phyloP scores from a whole-genome alignment of 305 asterid genomes.

The Rubia peregrina region DNA sequence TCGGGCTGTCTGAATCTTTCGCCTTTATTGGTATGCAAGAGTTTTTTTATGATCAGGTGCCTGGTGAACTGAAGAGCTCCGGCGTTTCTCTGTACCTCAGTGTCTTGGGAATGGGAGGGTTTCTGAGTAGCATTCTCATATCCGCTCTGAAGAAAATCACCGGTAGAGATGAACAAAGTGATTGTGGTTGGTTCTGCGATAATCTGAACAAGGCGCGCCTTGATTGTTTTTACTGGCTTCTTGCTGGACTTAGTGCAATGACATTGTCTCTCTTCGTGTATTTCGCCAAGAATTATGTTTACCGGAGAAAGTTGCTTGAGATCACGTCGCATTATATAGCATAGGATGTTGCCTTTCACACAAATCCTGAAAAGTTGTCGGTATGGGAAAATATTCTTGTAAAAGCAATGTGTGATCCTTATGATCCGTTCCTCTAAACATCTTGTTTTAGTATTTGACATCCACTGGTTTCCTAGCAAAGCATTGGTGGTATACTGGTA shows the following conservation, averaged over 20 bases:
- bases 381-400: not conserved
- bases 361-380: not conserved
- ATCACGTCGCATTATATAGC: not conserved
- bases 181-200: conserved; percentile 39
- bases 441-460: not conserved
- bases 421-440: not conserved
- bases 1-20: conserved; percentile 15
- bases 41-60: conserved; percentile 52
- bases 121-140: conserved; percentile 4
- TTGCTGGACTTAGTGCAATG: conserved; percentile 11
- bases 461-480: not conserved
- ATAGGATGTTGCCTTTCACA: not conserved
- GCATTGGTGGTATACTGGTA: no score
- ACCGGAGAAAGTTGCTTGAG: not conserved
- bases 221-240: conserved; percentile 9
- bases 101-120: not conserved
- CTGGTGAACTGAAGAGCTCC: conserved; percentile 39
- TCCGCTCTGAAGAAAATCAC: conserved; percentile 29
- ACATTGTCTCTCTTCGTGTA: conserved; percentile 20
- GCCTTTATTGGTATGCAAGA: conserved; percentile 44
- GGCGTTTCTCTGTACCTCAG: conserved; percentile 5
- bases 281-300: not conserved
- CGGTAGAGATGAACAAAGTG: conserved; percentile 11
- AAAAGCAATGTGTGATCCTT: not conserved
- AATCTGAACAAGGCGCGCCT: conserved; percentile 24